These are phyloP conservation scores for Monosporascus sp. DNA, from an alignment of 2,329 filamentous ascomycete genomes.

Conservation along the genomic window DNA sequence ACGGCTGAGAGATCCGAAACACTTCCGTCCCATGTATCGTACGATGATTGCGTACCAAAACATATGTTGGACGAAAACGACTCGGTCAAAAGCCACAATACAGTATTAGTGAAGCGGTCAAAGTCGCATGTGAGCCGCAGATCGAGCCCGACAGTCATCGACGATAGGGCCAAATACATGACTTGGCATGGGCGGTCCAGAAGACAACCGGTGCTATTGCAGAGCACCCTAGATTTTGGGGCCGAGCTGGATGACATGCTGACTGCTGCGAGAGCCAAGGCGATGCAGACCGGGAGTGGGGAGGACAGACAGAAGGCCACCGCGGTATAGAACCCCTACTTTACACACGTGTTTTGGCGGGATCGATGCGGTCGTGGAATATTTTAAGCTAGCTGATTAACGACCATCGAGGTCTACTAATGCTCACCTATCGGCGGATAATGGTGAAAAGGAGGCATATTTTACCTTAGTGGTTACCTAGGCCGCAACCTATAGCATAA, in stretches of 20 bases:
- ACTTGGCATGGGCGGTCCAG: conserved; percentile 15
- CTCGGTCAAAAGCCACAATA: conserved; percentile 3
- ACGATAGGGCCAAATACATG: conserved; percentile 9
- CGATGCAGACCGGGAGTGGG: neutral
- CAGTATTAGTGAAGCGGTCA: conserved; percentile 2
- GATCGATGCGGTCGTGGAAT: too few species aligned
- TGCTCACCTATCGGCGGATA: too few species aligned
- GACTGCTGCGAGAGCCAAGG: neutral
- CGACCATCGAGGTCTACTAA: too few species aligned
- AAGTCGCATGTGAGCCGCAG: neutral
- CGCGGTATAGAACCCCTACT: neutral
- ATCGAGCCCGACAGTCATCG: neutral
- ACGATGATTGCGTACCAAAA: conserved; percentile 21
- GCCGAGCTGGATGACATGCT: conserved; percentile 13
- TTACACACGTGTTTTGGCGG: neutral
- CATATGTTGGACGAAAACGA: conserved; percentile 21
- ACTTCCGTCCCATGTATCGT: conserved; percentile 13
- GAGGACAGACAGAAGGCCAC: neutral
- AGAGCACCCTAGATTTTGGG: conserved; percentile 14
- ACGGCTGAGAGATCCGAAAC: conserved; percentile 7
- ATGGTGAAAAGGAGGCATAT: too few species aligned
- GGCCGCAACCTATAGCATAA: too few species aligned
- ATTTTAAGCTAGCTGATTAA: too few species aligned
- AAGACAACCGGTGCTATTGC: conserved; percentile 8
- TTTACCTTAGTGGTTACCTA: too few species aligned